These are phyloP conservation scores for Rhynchospora pubera DNA, from an alignment of 176 grass and related monocot genomes.

Conservation along the genomic window DNA sequence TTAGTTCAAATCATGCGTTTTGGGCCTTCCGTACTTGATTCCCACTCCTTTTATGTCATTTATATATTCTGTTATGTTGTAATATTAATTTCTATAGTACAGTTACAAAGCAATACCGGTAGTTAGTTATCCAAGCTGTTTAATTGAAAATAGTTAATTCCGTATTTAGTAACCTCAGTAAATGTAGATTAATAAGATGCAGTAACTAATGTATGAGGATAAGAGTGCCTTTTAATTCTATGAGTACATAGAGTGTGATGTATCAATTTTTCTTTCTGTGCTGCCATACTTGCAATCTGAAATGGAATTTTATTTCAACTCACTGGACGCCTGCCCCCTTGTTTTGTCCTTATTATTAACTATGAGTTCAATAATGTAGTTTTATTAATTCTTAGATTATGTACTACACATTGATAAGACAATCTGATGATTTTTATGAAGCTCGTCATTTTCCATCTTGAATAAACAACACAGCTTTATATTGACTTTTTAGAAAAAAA, in stretches of 20 bases:
- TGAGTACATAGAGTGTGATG: neutral
- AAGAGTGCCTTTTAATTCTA: neutral
- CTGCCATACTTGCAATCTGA: neutral
- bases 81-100: neutral
- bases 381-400: neutral
- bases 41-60: neutral
- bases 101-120: neutral
- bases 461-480: neutral
- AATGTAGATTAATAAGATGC: neutral
- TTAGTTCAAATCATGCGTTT: neutral
- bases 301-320: neutral
- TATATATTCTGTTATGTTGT: neutral
- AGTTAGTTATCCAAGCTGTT: conserved; percentile 12
- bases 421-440: neutral
- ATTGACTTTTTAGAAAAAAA: neutral
- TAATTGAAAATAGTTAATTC: neutral
- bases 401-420: neutral
- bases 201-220: neutral
- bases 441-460: neutral
- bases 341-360: neutral
- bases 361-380: neutral
- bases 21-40: neutral
- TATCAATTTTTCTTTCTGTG: neutral
- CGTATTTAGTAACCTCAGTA: neutral
- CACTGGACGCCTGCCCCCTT: neutral